Conservation (phyloP, 2,329 filamentous ascomycete genomes). For the Clarireedia homoeocarpa region DNA sequence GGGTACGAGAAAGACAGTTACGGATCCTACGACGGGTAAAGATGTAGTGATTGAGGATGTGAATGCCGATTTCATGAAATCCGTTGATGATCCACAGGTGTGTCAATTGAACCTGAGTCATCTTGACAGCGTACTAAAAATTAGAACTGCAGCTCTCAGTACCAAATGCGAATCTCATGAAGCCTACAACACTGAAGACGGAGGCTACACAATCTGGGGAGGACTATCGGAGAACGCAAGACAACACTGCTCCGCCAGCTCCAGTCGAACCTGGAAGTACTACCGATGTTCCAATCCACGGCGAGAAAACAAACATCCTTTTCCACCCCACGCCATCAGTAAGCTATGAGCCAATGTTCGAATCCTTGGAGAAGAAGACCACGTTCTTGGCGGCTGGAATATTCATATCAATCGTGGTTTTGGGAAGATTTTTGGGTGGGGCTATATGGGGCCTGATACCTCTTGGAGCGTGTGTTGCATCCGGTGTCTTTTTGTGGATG, state of each 20-base stretch:
- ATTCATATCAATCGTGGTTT: constrained; percentile 63
- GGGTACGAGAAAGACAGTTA: constrained; percentile 53
- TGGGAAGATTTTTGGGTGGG: constrained; percentile 75
- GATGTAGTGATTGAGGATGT: constrained; percentile 82
- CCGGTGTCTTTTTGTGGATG: constrained; percentile 81
- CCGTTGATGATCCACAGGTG: constrained; percentile 65
- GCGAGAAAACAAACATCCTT: constrained; percentile 91
- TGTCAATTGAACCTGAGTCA: constrained; percentile 9
- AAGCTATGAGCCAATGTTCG: constrained; percentile 85
- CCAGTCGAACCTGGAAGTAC: constrained; percentile 75
- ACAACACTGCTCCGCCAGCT: constrained; percentile 84
- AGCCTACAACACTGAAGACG: constrained; percentile 64
- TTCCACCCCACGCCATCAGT: constrained; percentile 92
- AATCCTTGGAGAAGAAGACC: constrained; percentile 65
- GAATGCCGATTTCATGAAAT: constrained; percentile 59
- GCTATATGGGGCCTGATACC: constrained; percentile 69
- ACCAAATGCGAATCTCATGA: constrained; percentile 82
- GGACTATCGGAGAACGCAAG: constrained; percentile 79
- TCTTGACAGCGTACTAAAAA: neutral
- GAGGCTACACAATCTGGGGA: constrained; percentile 62
- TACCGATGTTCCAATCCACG: constrained; percentile 89
- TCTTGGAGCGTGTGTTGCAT: constrained; percentile 61
- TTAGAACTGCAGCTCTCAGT: constrained; percentile 55
- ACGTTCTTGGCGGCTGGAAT: constrained; percentile 62
- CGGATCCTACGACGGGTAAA: constrained; percentile 81